Percentiles rank a stretch among this genome's conserved stretches.
phyloP scores from a whole-genome alignment of 2,329 filamentous ascomycete species.

The Claviceps arundinis region DNA sequence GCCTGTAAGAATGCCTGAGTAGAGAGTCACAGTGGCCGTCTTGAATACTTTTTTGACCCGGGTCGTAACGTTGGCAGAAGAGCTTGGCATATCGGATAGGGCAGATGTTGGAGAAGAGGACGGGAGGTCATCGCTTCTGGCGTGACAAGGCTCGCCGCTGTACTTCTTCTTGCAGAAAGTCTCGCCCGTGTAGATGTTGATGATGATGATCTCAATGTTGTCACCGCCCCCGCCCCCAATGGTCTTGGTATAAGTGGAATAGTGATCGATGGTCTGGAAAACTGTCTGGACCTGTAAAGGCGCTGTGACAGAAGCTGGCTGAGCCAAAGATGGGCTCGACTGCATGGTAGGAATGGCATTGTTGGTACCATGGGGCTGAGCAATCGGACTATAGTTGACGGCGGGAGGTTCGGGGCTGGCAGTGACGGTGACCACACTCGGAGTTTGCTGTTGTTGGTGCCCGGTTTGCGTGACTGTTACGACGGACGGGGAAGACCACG shows the following conservation, averaged over 20 bases:
- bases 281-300: slow-evolving; percentile 9
- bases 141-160: slow-evolving; percentile 15
- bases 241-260: slow-evolving; percentile 13
- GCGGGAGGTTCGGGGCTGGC: background rate
- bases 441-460: background rate
- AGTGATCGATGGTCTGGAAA: slow-evolving; percentile 8
- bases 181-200: slow-evolving; percentile 18
- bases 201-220: slow-evolving; percentile 19
- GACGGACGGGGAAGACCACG: background rate
- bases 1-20: background rate
- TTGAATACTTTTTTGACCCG: slow-evolving; percentile 23
- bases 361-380: slow-evolving; percentile 4
- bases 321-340: slow-evolving; percentile 7
- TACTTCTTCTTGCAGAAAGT: slow-evolving; percentile 15
- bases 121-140: background rate
- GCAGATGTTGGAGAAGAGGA: background rate
- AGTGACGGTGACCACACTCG: background rate
- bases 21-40: slow-evolving; percentile 22
- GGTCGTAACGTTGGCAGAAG: slow-evolving; percentile 13
- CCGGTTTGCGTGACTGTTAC: slow-evolving; percentile 2
- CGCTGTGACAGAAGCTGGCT: slow-evolving; percentile 12
- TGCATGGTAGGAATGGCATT: slow-evolving; percentile 8
- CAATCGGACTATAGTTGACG: background rate
- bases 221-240: slow-evolving; percentile 10
- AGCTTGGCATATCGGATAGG: slow-evolving; percentile 12